phyloP scores from a whole-genome alignment of 2,329 filamentous ascomycete genomes.

The Myriangium duriaei region DNA sequence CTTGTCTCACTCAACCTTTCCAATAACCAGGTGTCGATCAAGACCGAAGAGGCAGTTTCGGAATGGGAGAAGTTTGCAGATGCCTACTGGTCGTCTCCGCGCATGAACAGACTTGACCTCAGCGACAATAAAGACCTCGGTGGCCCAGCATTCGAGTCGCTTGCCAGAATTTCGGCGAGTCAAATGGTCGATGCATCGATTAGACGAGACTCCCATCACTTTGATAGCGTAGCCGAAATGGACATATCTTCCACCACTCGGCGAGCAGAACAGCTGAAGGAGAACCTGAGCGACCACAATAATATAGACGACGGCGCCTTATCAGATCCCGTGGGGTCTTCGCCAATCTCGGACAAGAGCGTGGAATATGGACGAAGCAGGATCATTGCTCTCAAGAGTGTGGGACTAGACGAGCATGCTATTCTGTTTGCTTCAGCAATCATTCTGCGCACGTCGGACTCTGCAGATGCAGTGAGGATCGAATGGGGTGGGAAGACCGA shows the following conservation, averaged over 20 bases:
- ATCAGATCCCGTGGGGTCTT: too few species aligned
- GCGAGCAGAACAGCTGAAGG: too few species aligned
- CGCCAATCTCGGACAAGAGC: too few species aligned
- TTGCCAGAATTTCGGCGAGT: slow-evolving; percentile 23
- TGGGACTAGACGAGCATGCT: slow-evolving; percentile 24
- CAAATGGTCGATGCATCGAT: background rate
- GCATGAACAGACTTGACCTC: slow-evolving; percentile 34
- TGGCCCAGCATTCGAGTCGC: slow-evolving; percentile 31
- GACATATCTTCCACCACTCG: too few species aligned
- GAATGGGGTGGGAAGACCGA: slow-evolving; percentile 22
- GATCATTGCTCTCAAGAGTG: slow-evolving; percentile 17
- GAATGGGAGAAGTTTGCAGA: slow-evolving; percentile 33
- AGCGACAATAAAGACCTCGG: slow-evolving; percentile 32
- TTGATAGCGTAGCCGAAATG: too few species aligned
- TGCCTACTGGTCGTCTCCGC: slow-evolving; percentile 30
- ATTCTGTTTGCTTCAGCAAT: slow-evolving; percentile 25
- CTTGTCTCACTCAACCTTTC: slow-evolving; percentile 36
- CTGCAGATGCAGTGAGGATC: slow-evolving; percentile 18
- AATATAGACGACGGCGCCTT: background rate
- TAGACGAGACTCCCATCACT: slow-evolving; percentile 1
- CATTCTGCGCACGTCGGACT: slow-evolving; percentile 14
- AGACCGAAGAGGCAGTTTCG: slow-evolving; percentile 23
- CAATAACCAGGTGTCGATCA: slow-evolving; percentile 32
- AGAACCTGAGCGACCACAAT: background rate
- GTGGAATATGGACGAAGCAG: slow-evolving; percentile 4